Evolutionary conservation across 495 filamentous ascomycete species (phyloP), one percentile per base, ranked within the genome.

Genomic region (Aspergillus indologenus): DNA sequence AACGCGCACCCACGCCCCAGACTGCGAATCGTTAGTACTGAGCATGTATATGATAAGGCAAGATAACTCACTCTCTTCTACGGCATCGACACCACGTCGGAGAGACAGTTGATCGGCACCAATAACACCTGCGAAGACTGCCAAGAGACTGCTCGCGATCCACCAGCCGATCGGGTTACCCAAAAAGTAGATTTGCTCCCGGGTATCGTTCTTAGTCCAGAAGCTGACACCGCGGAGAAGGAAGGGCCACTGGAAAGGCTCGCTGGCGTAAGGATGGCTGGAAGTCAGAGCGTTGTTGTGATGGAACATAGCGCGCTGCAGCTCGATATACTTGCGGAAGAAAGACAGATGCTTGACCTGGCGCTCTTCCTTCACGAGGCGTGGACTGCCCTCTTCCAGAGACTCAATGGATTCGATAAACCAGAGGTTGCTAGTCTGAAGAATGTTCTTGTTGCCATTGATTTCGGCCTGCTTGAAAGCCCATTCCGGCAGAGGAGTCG

Each of bases 151-250:
- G 70, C 90, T 94, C 22, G 91, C 86, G 61, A 98, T 82, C 94
- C 94, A 98, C 94, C 94, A 98, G 45, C 95, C 94, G 55, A 98
- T 75, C 5, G 95, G 94, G 77, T 98, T 98, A 45, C 94, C 94
- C 31, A 98, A 75, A 82, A 98, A 98, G 76, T 98, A 98, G 66
- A 98, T 98, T 75, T 98, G 94, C 75, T 94, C 88, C 26, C 90
- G 85, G 11, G 93, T 97, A 47, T 96, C 91, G 71, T 93, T 94
- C 71, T 98, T 89, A 11, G 94, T 98, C 94, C 94, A 98, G 86
- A 98, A 98, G 71, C 91, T 96, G 59, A 98, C 95, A 66, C 94
- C 94, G 14, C 95, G 87, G 42, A 98, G 79, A 61, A 98, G 81
- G 85, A 98, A 97, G 0, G 94, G 94, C 94, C 94, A 98, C 66